Evolutionary conservation across 805 yeast species (phyloP).

Genomic region (Saccharomycopsis amapae): DNA sequence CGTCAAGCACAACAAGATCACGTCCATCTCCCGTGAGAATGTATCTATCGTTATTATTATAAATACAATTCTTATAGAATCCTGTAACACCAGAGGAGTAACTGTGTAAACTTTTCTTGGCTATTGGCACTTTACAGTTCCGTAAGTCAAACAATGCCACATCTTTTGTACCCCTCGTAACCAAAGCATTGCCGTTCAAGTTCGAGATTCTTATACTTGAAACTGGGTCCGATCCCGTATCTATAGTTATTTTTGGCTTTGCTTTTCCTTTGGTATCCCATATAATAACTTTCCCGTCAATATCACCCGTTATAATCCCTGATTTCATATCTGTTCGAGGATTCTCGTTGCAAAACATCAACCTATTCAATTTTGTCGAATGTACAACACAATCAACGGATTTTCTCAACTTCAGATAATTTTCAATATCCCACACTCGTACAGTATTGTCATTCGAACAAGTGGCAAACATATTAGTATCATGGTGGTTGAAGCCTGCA

Average conservation of each 20-base stretch:
- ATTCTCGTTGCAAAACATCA: not conserved
- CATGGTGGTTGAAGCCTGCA: constrained; percentile 27
- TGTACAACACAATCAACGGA: not conserved
- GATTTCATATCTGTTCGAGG: not conserved
- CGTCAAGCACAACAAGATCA: not conserved
- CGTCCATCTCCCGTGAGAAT: not conserved
- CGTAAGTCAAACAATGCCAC: not conserved
- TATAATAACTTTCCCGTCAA: not conserved
- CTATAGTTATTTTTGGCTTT: no score
- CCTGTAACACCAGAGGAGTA: not conserved
- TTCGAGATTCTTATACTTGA: not conserved
- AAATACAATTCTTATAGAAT: not conserved
- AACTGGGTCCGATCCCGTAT: no score
- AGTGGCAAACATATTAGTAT: constrained; percentile 25
- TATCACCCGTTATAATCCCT: not conserved
- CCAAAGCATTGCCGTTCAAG: not conserved
- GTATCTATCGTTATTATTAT: not conserved
- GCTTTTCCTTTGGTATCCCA: not conserved
- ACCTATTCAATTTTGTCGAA: not conserved
- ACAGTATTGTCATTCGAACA: constrained; percentile 29
- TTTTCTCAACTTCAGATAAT: constrained; percentile 1
- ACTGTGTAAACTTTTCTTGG: not conserved
- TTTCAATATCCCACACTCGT: constrained; percentile 30
- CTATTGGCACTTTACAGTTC: not conserved
- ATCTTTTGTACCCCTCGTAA: not conserved